Evolutionary conservation across 2,329 filamentous ascomycete species (phyloP).

Genomic region (Pseudogymnoascus sp.): DNA sequence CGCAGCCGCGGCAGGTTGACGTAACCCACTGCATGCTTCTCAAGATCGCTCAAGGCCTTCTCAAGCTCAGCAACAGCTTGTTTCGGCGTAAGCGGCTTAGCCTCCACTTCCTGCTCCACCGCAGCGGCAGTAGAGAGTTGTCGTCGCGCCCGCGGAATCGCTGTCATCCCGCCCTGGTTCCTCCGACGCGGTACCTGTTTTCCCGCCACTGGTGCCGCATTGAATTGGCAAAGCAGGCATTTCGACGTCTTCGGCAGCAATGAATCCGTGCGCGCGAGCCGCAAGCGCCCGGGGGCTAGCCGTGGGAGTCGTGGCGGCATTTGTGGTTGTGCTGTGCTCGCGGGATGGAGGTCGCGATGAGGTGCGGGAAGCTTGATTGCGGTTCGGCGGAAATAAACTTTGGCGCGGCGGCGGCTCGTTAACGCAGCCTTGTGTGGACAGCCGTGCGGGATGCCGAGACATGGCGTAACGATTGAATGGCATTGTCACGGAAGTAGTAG

Average conservation of each 20-base stretch:
- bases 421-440: neutral
- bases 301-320: conserved; percentile 28
- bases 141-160: neutral
- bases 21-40: conserved; percentile 51
- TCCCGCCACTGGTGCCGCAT: neutral
- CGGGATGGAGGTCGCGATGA: neutral
- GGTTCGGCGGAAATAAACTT: neutral
- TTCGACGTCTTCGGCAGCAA: neutral
- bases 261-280: neutral
- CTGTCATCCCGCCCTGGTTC: neutral
- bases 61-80: conserved; percentile 19
- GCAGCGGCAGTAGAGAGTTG: neutral
- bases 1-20: conserved; percentile 63
- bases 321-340: conserved; percentile 17
- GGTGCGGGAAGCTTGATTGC: neutral
- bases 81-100: neutral
- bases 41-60: conserved; percentile 46
- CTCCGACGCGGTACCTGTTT: neutral
- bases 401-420: neutral
- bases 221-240: conserved; percentile 3
- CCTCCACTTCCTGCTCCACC: neutral
- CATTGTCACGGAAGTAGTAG: neutral
- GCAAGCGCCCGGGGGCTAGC: conserved; percentile 17
- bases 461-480: neutral
- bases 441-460: neutral